Base-by-base conservation (phyloP, 1,139 yeast species). In the Geotrichum cucujoidarum region DNA sequence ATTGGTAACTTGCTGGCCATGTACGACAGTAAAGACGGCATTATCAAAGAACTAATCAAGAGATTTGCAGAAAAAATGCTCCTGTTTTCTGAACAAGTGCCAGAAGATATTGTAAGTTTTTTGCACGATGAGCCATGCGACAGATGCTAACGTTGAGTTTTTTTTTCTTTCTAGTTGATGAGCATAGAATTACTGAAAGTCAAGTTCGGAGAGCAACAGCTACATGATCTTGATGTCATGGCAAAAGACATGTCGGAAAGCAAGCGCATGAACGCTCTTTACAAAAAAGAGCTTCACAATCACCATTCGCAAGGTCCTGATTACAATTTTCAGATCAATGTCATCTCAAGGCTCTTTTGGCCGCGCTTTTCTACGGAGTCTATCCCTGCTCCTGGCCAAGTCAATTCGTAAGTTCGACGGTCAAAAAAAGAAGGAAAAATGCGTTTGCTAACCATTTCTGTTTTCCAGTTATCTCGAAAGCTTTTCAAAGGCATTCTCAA, bases 171-270 rank as follows among this genome's bases (percentile, higher is more conserved):
- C 17, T 34, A 51, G 55, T 32, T 52, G 20, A 55, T 64, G 3
- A 74, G 77, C 37, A 64, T 85, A 18, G 73, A 74, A 31, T 68
- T 80, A 21, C 67, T 88, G 39, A 84, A 83, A 59, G 55, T 72
- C 17, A 73, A 87, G 48, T 85, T 87, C 61, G 92, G 89, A 1
- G 82, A 77, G 16, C 60, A 64, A 8, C 83, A 81, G 50, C 75
- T 90, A 55, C 76, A 76, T 40, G 78, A 78, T 39, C 70, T 90
- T 48, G 95, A 87, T 60, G 87, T 92, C 7, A 92, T 92, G 98
- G 72, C 89, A 24, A 70, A 77, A 40, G 98, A 92, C 64, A 74
- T 90, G 27, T 41, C 53, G 10, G 67, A 66, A 24, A 63, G 65
- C 53, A 43, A 55, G 45, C 43, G 63, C 24, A 49, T 61, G 17